Evolutionary conservation across 2,329 filamentous ascomycete species (phyloP).

Genomic region (Xylaria digitata): DNA sequence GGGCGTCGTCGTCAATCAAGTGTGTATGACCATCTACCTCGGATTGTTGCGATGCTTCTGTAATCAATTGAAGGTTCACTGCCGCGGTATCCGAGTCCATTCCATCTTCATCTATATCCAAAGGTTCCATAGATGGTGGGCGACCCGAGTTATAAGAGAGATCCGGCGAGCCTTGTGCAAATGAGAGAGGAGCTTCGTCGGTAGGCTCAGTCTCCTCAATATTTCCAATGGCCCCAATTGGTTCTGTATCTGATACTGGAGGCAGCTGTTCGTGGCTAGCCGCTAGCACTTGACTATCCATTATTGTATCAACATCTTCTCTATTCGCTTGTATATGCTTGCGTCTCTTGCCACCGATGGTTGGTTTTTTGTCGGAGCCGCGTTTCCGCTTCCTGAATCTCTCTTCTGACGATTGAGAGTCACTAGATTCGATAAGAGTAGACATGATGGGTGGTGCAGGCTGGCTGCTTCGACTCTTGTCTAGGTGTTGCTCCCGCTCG

Average conservation of each 20-base stretch:
- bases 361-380: constrained; percentile 38
- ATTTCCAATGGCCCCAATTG: constrained; percentile 15
- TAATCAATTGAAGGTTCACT: constrained; percentile 48
- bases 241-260: neutral
- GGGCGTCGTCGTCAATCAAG: neutral
- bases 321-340: constrained; percentile 36
- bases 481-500: constrained; percentile 14
- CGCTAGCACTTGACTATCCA: constrained; percentile 39
- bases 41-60: constrained; percentile 50
- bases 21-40: constrained; percentile 29
- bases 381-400: constrained; percentile 48
- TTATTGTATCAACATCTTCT: constrained; percentile 37
- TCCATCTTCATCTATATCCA: constrained; percentile 37
- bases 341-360: constrained; percentile 45
- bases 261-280: constrained; percentile 21
- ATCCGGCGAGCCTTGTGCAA: constrained; percentile 24
- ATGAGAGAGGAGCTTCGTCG: neutral
- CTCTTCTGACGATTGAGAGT: constrained; percentile 41
- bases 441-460: constrained; percentile 33
- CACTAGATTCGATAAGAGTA: constrained; percentile 33
- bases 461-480: constrained; percentile 25
- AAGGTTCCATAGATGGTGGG: constrained; percentile 25
- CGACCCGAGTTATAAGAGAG: constrained; percentile 36
- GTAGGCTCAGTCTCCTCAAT: constrained; percentile 3
- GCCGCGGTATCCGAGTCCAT: constrained; percentile 47